phyloP scores from a whole-genome alignment of 2,329 filamentous ascomycete genomes.

The Aschersonia sp. region DNA sequence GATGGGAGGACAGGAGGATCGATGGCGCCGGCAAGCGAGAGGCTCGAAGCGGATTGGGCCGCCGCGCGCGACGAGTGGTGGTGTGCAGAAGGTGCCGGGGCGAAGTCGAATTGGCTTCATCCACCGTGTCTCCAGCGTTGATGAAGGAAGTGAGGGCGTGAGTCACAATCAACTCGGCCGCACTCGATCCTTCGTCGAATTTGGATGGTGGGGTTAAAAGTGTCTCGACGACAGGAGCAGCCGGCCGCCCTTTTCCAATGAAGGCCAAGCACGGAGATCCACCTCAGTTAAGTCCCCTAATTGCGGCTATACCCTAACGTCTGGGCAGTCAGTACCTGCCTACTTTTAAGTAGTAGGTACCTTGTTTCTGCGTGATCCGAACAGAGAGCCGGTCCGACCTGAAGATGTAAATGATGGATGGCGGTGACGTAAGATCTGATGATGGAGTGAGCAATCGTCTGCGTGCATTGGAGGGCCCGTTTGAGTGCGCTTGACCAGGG shows the following conservation, averaged over 20 bases:
- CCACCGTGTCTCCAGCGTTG: constrained; percentile 7
- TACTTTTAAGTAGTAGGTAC: too few relatives aligned
- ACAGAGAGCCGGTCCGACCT: too few relatives aligned
- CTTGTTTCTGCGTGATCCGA: too few relatives aligned
- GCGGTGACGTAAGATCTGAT: too few relatives aligned
- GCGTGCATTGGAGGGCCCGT: too few relatives aligned
- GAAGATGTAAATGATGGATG: too few relatives aligned
- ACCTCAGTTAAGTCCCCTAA: not conserved
- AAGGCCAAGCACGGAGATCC: not conserved
- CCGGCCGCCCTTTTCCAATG: not conserved
- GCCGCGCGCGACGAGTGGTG: too few relatives aligned
- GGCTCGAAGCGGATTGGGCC: too few relatives aligned
- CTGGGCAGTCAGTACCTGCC: too few relatives aligned
- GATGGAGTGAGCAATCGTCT: too few relatives aligned
- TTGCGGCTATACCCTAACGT: not conserved
- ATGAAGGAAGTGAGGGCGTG: constrained; percentile 9
- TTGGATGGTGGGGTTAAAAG: constrained; percentile 8
- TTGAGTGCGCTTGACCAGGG: too few relatives aligned
- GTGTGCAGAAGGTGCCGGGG: constrained; percentile 13
- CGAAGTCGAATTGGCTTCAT: constrained; percentile 13
- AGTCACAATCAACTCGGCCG: constrained; percentile 12
- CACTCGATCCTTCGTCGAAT: constrained; percentile 7
- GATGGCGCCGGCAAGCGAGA: not conserved
- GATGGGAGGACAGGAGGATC: constrained; percentile 10
- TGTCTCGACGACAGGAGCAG: not conserved